Base-by-base conservation (phyloP, 1,284 basidiomycete species). In the Polyporus tsugae region DNA sequence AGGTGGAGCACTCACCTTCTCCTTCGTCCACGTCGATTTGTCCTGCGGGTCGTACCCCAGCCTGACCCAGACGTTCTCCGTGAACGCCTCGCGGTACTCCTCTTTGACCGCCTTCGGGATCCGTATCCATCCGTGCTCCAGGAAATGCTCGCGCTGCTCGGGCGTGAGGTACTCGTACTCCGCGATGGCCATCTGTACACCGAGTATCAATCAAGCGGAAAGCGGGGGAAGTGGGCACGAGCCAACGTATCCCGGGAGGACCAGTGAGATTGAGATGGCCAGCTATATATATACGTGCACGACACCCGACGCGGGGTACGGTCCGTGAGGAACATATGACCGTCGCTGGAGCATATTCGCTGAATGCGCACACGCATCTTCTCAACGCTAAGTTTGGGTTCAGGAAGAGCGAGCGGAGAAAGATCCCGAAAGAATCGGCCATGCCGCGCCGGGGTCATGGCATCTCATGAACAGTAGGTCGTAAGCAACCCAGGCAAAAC, bases 81-180 rank as follows among this genome's bases (percentile, higher is more conserved):
- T 77, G 63, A 80, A 79, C 13, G 72, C 71, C 36, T 65, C 66
- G 35, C 79, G 71, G 70, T 79, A 75, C 64, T 80, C 76, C 36
- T 70, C 72, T 17, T 76, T 73, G 29, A 81, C 77, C 10, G 79
- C 81, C 36, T 75, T 72, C n/a, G 75, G 75, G 42, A 79, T 78
- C 69, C 72, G 73, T 15, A 82, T 73, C 78, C 77, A 82, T 22
- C 80, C 80, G 44, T 79, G 75, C 63, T 79, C 72, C 15, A 82
- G 74, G 70, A 82, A 82, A 49, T 82, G 80, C 36, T 73, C 73
- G 58, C 79, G 76, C 66, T 81, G 77, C 60, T 78, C 78, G 1
- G 73, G 66, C 1, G 73, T 76, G 35, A 80, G 74, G 60, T 73
- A 66, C 63, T 75, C 74, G 68, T 74, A 76, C 65, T 77, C 74